These are phyloP conservation scores for Hermanozyma aechmeae DNA, from an alignment of 805 yeast genomes.

Conservation along the genomic window DNA sequence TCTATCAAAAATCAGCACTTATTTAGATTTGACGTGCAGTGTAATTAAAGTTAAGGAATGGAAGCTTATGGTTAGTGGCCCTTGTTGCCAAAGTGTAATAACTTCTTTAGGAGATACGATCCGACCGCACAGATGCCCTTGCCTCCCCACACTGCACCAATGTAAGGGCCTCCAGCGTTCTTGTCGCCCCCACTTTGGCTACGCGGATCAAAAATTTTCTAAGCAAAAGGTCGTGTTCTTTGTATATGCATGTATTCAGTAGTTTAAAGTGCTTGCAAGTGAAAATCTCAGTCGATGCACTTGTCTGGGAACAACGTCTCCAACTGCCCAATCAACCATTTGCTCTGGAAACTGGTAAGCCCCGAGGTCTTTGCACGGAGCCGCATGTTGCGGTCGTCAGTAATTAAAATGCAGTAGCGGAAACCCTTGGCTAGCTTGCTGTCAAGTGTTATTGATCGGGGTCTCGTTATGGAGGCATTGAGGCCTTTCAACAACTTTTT, in stretches of 20 bases:
- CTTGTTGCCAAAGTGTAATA: no score
- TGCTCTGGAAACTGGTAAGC: slow-evolving; percentile 44
- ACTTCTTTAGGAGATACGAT: no score
- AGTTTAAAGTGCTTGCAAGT: background rate
- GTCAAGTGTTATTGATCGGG: slow-evolving; percentile 13
- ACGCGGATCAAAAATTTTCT: no score
- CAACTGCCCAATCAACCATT: slow-evolving; percentile 49
- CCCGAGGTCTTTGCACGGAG: slow-evolving; percentile 53
- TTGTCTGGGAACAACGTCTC: slow-evolving; percentile 38
- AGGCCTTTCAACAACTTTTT: slow-evolving; percentile 32
- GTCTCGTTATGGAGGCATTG: slow-evolving; percentile 9
- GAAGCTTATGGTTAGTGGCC: no score
- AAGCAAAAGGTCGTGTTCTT: no score
- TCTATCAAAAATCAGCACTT: no score
- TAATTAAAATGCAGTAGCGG: slow-evolving; percentile 52
- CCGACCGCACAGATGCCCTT: no score
- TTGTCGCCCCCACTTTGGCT: no score
- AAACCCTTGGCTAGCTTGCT: slow-evolving; percentile 34
- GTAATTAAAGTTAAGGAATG: no score
- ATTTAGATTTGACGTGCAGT: no score
- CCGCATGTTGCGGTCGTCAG: slow-evolving; percentile 70
- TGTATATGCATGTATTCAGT: background rate
- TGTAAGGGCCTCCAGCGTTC: no score
- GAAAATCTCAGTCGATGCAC: slow-evolving; percentile 43
- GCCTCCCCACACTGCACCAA: no score